Evolutionary conservation across 148 eudicot species (phyloP), one percentile per base, ranked within the genome.

Genomic region (Rhododendron ferrugineum): DNA sequence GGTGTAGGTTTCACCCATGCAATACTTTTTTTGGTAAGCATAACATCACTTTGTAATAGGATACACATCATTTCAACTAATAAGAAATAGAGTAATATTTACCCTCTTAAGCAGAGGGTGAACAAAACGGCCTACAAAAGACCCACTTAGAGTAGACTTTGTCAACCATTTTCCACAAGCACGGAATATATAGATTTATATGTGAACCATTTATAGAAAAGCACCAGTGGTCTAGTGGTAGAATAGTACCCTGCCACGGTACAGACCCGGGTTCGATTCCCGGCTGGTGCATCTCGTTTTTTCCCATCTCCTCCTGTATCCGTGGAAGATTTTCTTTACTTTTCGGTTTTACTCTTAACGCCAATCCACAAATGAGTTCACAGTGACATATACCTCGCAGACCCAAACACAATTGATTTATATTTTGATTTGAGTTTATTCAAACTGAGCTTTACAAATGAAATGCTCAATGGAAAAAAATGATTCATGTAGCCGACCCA

Each of bases 161-260:
- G 20, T 56, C 60, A 56, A 56, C 22, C 6, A 56, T 56, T 16
- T 56, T 20, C 22, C 22, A 5, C 22, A 18, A 1, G 60, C 0
- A 54, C 1, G 6, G 1, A 15, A 16, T 54, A 15, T 46, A 54
- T 16, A 4, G 5, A 16, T 54, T 22, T 7, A 40, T 6, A 2
- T 23, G 66, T 22, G 1, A 0, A 23, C 9, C 6, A 8, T 6
- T 2, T 7, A 2, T 3, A 0, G 1, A 8, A 2, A 6, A 0
- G 93, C 91, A 88, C 93, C 89, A 87, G 93, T 89, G 91, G 93
- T 91, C 91, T 91, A 91, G 91, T 92, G 94, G 94, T 92, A 92
- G 92, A 92, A 92, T 90, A 90, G 92, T 90, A 92, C 91, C 93
- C 93, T 91, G 93, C 93, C 93, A 91, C 92, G 91, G 93, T 90